phyloP scores from a whole-genome alignment of 1,139 yeast genomes.

The Geotrichum fermentans region DNA sequence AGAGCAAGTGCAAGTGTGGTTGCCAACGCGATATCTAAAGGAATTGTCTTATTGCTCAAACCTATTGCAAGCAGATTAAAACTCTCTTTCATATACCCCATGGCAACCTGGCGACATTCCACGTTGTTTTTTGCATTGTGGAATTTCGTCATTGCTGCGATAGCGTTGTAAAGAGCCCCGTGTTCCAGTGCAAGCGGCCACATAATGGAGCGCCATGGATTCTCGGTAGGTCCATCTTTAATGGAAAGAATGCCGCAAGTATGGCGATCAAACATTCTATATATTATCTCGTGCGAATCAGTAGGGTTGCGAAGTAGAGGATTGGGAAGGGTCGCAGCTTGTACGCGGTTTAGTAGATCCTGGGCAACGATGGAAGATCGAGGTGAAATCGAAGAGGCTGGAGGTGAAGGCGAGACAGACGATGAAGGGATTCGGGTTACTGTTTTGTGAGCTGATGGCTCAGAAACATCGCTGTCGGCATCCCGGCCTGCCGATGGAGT shows the following conservation, averaged over 20 bases:
- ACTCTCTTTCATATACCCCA: conserved; percentile 55
- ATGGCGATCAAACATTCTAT: conserved; percentile 39
- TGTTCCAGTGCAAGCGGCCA: conserved; percentile 53
- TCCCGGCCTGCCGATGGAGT: neutral
- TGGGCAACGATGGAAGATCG: neutral
- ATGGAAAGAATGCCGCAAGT: conserved; percentile 62
- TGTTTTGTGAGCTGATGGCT: neutral
- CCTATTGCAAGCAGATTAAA: conserved; percentile 57
- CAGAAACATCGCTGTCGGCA: neutral
- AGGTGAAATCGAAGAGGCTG: neutral
- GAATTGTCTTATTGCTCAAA: conserved; percentile 45
- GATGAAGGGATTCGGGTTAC: neutral
- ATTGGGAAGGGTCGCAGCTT: neutral
- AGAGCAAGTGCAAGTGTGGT: conserved; percentile 60
- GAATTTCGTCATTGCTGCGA: conserved; percentile 62
- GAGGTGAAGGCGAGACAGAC: neutral
- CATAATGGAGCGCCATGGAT: conserved; percentile 61
- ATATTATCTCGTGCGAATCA: conserved; percentile 29
- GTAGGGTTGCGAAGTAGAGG: conserved; percentile 11
- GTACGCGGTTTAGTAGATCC: conserved; percentile 8
- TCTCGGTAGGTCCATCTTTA: conserved; percentile 57
- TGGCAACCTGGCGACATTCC: conserved; percentile 47
- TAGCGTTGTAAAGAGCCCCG: conserved; percentile 55
- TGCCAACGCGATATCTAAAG: conserved; percentile 62
- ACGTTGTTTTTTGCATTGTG: conserved; percentile 52